Evolutionary conservation across 2,329 filamentous ascomycete species (phyloP).

Genomic region (Penicillium frequentans): DNA sequence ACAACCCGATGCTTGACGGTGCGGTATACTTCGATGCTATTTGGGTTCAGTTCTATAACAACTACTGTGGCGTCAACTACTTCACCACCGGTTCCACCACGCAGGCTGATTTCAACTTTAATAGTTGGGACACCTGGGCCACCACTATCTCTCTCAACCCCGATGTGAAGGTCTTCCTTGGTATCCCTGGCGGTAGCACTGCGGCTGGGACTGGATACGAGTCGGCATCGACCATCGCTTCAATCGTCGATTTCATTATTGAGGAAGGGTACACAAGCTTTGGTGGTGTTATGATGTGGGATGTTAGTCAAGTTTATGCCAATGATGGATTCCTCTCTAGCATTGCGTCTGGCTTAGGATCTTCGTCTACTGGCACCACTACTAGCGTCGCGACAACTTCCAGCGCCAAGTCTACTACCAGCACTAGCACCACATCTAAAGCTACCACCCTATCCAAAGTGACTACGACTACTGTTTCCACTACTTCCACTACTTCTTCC

Average conservation of each 20-base stretch:
- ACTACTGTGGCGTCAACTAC: slow-evolving; percentile 58
- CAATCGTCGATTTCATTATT: slow-evolving; percentile 18
- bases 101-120: slow-evolving; percentile 59
- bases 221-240: slow-evolving; percentile 49
- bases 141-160: slow-evolving; percentile 51
- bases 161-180: slow-evolving; percentile 59
- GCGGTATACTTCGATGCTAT: slow-evolving; percentile 57
- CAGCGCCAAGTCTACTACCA: too few species aligned
- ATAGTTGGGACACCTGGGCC: slow-evolving; percentile 64
- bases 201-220: slow-evolving; percentile 51
- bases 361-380: neutral
- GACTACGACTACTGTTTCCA: neutral
- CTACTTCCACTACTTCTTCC: neutral
- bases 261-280: slow-evolving; percentile 56
- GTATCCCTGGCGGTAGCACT: slow-evolving; percentile 54
- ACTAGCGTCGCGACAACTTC: too few species aligned
- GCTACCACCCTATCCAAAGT: neutral
- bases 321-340: slow-evolving; percentile 54
- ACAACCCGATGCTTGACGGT: slow-evolving; percentile 53
- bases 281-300: slow-evolving; percentile 67
- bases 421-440: too few species aligned
- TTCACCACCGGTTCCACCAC: slow-evolving; percentile 45
- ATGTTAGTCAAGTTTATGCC: slow-evolving; percentile 57
- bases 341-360: neutral
- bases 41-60: slow-evolving; percentile 66